These are phyloP conservation scores for Cenchrus americanus DNA, from an alignment of 176 grass and related monocot genomes.

Conservation along the genomic window DNA sequence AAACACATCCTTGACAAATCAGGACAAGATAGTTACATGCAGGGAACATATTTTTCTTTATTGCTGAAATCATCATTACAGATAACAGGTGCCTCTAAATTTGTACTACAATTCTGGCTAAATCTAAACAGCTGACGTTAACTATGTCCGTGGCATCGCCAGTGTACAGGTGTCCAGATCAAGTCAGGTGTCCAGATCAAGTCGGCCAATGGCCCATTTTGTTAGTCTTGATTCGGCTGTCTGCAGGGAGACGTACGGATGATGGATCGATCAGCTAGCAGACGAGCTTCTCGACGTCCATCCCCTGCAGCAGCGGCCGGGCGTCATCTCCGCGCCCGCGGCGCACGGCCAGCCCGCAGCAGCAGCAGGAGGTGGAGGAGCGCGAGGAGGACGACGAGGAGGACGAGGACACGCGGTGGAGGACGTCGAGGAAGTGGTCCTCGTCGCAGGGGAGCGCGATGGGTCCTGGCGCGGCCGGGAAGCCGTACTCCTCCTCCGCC, in stretches of 20 bases:
- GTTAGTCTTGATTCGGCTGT: too few relatives aligned
- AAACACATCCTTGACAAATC: neutral
- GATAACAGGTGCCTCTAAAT: too few relatives aligned
- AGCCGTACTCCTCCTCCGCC: constrained; percentile 61
- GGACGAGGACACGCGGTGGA: constrained; percentile 27
- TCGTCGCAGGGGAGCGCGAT: constrained; percentile 52
- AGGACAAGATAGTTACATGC: neutral
- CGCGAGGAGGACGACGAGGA: neutral
- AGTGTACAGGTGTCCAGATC: too few relatives aligned
- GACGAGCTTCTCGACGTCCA: constrained; percentile 34
- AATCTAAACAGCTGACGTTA: neutral
- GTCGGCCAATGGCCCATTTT: neutral
- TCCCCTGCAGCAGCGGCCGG: constrained; percentile 30
- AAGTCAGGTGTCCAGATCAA: too few relatives aligned
- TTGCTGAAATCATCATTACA: neutral
- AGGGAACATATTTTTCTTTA: constrained; percentile 8
- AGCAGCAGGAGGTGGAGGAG: neutral
- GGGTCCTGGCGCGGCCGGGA: constrained; percentile 22
- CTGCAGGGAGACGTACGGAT: too few relatives aligned
- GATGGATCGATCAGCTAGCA: neutral
- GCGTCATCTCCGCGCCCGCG: constrained; percentile 18
- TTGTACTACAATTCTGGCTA: neutral
- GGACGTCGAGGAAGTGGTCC: constrained; percentile 44
- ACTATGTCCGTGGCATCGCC: too few relatives aligned
- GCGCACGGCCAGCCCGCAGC: neutral